phyloP scores from a whole-genome alignment of 2,329 filamentous ascomycete genomes.

The Colletotrichum camelliae region DNA sequence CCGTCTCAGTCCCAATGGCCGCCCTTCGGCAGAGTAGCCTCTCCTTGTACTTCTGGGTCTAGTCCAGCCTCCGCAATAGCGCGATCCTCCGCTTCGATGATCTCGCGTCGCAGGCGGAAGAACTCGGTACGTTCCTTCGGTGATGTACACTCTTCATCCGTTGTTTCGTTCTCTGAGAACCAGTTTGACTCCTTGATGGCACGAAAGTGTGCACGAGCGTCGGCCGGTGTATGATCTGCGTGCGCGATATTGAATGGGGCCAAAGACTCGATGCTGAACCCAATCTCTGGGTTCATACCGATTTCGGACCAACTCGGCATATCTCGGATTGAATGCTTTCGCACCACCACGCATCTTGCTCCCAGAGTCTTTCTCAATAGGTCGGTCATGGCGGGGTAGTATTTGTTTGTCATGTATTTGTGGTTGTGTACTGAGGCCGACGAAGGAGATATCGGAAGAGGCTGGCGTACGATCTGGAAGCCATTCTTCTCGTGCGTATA shows the following conservation, averaged over 20 bases:
- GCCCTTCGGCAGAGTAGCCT: neutral
- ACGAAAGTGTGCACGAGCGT: constrained; percentile 3
- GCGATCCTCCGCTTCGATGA: constrained; percentile 1
- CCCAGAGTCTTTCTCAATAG: neutral
- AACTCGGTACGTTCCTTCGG: neutral
- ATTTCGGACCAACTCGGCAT: neutral
- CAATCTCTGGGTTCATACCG: constrained; percentile 5
- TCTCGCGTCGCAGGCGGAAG: neutral
- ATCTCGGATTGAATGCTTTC: constrained; percentile 4
- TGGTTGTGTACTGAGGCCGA: neutral
- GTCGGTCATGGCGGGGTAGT: constrained; percentile 2
- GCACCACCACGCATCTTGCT: neutral
- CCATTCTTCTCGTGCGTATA: constrained; percentile 1
- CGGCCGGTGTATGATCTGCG: constrained; percentile 5
- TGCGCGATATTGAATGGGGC: constrained; percentile 7
- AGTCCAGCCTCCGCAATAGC: neutral
- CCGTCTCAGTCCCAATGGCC: constrained; percentile 12
- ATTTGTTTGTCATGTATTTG: neutral
- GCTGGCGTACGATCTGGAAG: neutral
- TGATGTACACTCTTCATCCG: neutral
- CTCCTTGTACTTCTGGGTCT: neutral
- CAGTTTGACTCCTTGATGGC: neutral
- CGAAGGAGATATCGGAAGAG: neutral
- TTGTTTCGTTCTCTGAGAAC: neutral
- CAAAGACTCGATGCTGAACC: neutral